Evolutionary conservation across 345 rosid species (phyloP).

Genomic region (Brassica napus): Da-Ae NC_063447.1:8150001-8150500

Average conservation of each 20-base stretch:
- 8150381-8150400: not conserved
- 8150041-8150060: constrained; percentile 93
- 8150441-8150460: constrained; percentile 1
- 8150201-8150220: not conserved
- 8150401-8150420: constrained; percentile 28
- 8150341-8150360: constrained; percentile 75
- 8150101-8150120: constrained; percentile 95
- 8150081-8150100: constrained; percentile 89
- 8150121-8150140: constrained; percentile 90
- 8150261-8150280: constrained; percentile 72
- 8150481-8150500: not conserved
- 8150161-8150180: constrained; percentile 53
- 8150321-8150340: constrained; percentile 76
- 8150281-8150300: constrained; percentile 63
- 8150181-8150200: not conserved
- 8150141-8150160: constrained; percentile 83
- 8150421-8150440: constrained; percentile 26
- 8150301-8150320: constrained; percentile 72
- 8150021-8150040: constrained; percentile 95
- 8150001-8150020: not conserved
- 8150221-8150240: not conserved
- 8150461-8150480: not conserved
- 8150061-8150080: constrained; percentile 96
- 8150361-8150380: constrained; percentile 29
- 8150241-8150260: constrained; percentile 77